These are phyloP conservation scores for Saccharomycopsis olivae DNA, from an alignment of 805 yeast species.

Conservation along the genomic window DNA sequence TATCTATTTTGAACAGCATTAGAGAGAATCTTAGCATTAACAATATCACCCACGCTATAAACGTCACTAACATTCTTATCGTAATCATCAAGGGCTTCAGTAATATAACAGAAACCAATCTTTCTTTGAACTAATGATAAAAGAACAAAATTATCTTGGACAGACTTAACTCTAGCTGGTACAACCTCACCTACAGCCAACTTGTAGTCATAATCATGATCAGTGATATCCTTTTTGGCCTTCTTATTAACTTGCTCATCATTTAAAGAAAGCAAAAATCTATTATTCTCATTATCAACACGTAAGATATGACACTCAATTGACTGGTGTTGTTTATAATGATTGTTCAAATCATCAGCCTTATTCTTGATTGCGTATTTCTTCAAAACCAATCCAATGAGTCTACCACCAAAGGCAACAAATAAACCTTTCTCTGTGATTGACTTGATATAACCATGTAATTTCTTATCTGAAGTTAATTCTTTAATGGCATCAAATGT, in stretches of 20 bases:
- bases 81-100: conserved; percentile 71
- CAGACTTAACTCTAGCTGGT: conserved; percentile 54
- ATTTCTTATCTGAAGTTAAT: conserved; percentile 30
- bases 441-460: conserved; percentile 71
- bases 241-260: conserved; percentile 20
- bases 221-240: conserved; percentile 27
- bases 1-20: conserved; percentile 35
- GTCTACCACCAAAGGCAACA: conserved; percentile 66
- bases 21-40: conserved; percentile 42
- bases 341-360: conserved; percentile 40
- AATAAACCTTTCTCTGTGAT: conserved; percentile 76
- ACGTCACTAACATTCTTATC: conserved; percentile 39
- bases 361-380: conserved; percentile 51
- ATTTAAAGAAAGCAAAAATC: conserved; percentile 59
- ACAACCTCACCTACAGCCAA: conserved; percentile 42
- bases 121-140: conserved; percentile 59
- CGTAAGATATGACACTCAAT: conserved; percentile 56
- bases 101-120: conserved; percentile 54
- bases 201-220: conserved; percentile 39
- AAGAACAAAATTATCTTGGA: conserved; percentile 48
- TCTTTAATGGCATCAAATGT: conserved; percentile 42
- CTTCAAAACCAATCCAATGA: conserved; percentile 77
- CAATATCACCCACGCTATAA: conserved; percentile 41
- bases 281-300: conserved; percentile 54
- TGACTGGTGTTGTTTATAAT: conserved; percentile 58